Base-by-base conservation (phyloP, 139 green algal species). In the Chlamydomonas eustigma region DNA sequence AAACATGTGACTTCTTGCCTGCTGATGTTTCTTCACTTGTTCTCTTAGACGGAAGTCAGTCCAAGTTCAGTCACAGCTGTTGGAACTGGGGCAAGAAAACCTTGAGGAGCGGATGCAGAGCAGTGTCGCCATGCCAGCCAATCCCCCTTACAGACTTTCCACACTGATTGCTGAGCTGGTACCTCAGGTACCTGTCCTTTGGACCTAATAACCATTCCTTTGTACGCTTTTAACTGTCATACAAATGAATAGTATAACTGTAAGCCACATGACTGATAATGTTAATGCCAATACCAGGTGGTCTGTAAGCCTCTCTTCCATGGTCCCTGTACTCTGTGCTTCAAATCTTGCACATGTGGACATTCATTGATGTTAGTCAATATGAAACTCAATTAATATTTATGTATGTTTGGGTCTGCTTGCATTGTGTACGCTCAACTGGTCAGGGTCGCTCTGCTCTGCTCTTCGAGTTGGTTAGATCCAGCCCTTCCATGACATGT, bases 31-130 rank as follows among this genome's bases (percentile, higher is more conserved):
- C n/a, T n/a, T n/a, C n/a, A n/a, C n/a, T n/a, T n/a, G n/a, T n/a
- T n/a, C n/a, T n/a, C n/a, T n/a, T 72, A 25, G 72, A 72, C 64
- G 78, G 39, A 63, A 82, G 72, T 36, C 51, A 64, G 44, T 78
- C 44, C 78, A 82, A 34, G 0, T 78, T 38, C 12, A 50, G 18
- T 18, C 78, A 39, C 25, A 78, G 51, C 78, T 82, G 78, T 44
- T 69, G 3, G 81, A 81, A 24, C n/a, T 81, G 74, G 76, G 71
- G 8, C 38, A 76, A 35, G 91, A 94, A 74, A 77, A 51, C 0
- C 64, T 94, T 34, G 87, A 93, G 38, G 87, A 93, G 68, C 80
- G 86, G 31, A 74, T 95, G 39, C 73, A 89, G 67, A 77, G 32
- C 39, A 86, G 84, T 1, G 67, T 78, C 32, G 33, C 76, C 31